phyloP scores from a whole-genome alignment of 352 stramenopile genomes.

The Salisapilia sapeloensis region DNA sequence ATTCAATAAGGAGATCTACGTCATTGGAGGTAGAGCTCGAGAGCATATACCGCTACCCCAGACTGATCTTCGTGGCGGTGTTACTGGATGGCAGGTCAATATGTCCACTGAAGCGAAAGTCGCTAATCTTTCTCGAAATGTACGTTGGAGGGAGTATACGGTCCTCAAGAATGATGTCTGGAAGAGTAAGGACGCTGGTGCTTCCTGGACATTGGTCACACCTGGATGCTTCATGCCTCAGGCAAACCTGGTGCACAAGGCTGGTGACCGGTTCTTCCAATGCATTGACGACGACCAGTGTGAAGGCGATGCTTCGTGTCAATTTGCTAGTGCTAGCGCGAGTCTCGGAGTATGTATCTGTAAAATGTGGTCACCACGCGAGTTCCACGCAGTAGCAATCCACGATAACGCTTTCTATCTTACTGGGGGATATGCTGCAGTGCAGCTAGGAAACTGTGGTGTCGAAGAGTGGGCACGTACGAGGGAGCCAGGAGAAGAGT shows the following conservation, averaged over 20 bases:
- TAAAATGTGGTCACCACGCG: slow-evolving; percentile 62
- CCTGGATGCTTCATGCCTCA: slow-evolving; percentile 41
- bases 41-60: slow-evolving; percentile 43
- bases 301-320: slow-evolving; percentile 35
- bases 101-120: too few species aligned
- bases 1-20: slow-evolving; percentile 39
- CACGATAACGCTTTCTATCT: slow-evolving; percentile 26
- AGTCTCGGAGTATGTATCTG: slow-evolving; percentile 37
- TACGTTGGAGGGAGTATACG: slow-evolving; percentile 36
- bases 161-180: slow-evolving; percentile 73
- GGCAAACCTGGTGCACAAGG: slow-evolving; percentile 27
- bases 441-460: slow-evolving; percentile 48
- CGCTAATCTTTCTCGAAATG: slow-evolving; percentile 12
- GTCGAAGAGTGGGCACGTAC: slow-evolving; percentile 34
- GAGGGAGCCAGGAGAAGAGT: slow-evolving; percentile 32
- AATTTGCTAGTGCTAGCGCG: slow-evolving; percentile 16
- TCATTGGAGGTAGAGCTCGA: slow-evolving; percentile 39
- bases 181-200: slow-evolving; percentile 45
- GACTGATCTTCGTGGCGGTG: slow-evolving; percentile 22
- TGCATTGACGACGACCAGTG: slow-evolving; percentile 53
- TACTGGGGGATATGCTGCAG: slow-evolving; percentile 37
- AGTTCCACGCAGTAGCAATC: slow-evolving; percentile 41
- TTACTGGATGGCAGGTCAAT: too few species aligned
- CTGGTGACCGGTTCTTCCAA: slow-evolving; percentile 16
- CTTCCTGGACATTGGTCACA: slow-evolving; percentile 57